phyloP scores from a whole-genome alignment of 352 stramenopile genomes.

The Phytophthora sansomeana region DNA sequence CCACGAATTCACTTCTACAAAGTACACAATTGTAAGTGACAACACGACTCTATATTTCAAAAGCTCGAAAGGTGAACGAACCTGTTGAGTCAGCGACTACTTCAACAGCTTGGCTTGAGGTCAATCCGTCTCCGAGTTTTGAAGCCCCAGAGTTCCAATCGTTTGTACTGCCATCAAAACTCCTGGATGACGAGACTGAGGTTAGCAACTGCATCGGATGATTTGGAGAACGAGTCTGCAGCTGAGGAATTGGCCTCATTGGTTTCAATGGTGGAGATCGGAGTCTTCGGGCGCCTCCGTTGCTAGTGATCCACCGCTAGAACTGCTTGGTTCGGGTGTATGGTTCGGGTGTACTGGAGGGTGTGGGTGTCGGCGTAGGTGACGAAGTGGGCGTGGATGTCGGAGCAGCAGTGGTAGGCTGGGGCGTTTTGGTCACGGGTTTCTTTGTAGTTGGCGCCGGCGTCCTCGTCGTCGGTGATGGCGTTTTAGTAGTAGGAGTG shows the following conservation, averaged over 20 bases:
- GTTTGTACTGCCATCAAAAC: constrained; percentile 5
- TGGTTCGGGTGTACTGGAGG: constrained; percentile 14
- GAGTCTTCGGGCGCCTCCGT: constrained; percentile 8
- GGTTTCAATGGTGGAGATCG: constrained; percentile 8
- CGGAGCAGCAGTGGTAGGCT: constrained; percentile 11
- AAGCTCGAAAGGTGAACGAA: not conserved
- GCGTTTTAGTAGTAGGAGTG: constrained; percentile 4
- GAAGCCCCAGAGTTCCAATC: constrained; percentile 16
- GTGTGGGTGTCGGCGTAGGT: constrained; percentile 6
- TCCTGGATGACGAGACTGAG: constrained; percentile 7
- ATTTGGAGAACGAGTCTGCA: constrained; percentile 17
- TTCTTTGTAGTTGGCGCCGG: constrained; percentile 1
- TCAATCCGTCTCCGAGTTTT: constrained; percentile 2
- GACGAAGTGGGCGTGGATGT: constrained; percentile 15
- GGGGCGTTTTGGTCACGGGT: constrained; percentile 21
- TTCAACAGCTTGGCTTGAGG: constrained; percentile 21
- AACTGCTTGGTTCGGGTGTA: constrained; percentile 12
- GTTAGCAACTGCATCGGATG: constrained; percentile 12
- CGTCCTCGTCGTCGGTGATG: not conserved
- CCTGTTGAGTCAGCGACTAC: constrained; percentile 2
- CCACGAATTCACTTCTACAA: constrained; percentile 9
- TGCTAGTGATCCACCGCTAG: constrained; percentile 9
- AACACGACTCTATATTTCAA: not conserved
- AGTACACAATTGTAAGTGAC: not conserved
- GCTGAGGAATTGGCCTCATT: constrained; percentile 8